Evolutionary conservation across 345 rosid genomes (phyloP), one percentile per base, ranked within the genome.

Genomic region (Dovyalis caffra): DNA sequence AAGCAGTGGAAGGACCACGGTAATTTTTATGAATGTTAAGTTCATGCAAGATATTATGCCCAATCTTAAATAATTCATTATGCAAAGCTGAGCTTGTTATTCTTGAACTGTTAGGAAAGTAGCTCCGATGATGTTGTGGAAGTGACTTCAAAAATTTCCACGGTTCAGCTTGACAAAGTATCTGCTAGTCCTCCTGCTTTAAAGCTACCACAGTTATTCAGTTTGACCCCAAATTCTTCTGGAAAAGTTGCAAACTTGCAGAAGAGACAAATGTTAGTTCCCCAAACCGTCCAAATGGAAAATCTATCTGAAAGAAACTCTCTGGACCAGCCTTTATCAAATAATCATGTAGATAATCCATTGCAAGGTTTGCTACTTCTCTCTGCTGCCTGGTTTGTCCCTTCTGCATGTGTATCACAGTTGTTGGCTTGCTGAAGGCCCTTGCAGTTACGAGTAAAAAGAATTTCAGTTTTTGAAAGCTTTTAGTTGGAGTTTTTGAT

Each of bases 121-220:
- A 82, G 82, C 80, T 83, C 96, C 14, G 88, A 81, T 74, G 95
- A 91, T 82, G 81, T 86, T 66, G 82, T 87, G 64, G 99, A 91
- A 73, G 69, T 90, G 81, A 88, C 90, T 74, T 87, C 94, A 23
- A 84, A 84, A 77, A 80, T 93, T 88, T 91, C 97, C 63, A 71
- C 75, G 53, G 77, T 93, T 83, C 98, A 90, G 83, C 85, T 91
- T 77, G 98, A 91, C 71, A 93, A 91, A 80, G 87, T 80, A 74
- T 88, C 94, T 61, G 87, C 91, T 47, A 86, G 89, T 69, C 79
- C 95, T 69, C 87, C 91, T 40, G 86, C 99, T 34, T 77, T 95
- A 82, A 95, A 91, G 83, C 92, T 95, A 38, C 99, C 99, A 29
- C 97, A 95, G 73, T 82, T 95, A 74, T 95, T 95, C 88, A 85